A percentile compares a stretch with the other conserved stretches of the same genome.
These are phyloP conservation scores for Pythium oligandrum DNA, from an alignment of 352 stramenopile genomes.

Conservation along the genomic window DNA sequence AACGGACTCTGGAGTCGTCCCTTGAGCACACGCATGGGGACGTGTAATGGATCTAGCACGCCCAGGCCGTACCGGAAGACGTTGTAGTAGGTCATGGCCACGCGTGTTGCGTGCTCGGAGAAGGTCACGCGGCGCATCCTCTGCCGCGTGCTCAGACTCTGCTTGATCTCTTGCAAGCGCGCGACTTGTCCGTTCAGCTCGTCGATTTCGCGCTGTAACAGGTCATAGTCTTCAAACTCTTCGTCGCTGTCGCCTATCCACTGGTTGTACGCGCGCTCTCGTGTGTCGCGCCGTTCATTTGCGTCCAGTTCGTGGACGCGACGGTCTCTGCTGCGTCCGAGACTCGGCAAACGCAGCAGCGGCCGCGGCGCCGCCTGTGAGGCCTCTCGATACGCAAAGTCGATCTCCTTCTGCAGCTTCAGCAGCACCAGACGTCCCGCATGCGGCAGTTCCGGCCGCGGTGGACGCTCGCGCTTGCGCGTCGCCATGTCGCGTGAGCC, in stretches of 20 bases:
- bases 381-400: constrained; percentile 10
- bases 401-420: constrained; percentile 7
- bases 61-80: no score
- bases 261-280: no score
- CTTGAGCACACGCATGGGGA: no score
- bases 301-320: background rate
- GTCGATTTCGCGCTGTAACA: constrained; percentile 1
- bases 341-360: background rate
- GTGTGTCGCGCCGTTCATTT: background rate
- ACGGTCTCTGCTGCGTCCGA: background rate
- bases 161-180: background rate
- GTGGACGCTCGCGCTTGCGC: no score
- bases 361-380: background rate
- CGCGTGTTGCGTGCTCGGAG: no score
- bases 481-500: no score
- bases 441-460: no score
- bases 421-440: background rate
- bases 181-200: constrained; percentile 3
- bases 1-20: background rate
- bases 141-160: no score
- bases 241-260: no score
- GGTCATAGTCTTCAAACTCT: background rate
- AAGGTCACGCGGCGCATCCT: no score
- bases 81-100: no score
- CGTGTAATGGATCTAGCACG: no score